These are phyloP conservation scores for Parietaria judaica DNA, from an alignment of 306 rosid species.

Conservation along the genomic window DNA sequence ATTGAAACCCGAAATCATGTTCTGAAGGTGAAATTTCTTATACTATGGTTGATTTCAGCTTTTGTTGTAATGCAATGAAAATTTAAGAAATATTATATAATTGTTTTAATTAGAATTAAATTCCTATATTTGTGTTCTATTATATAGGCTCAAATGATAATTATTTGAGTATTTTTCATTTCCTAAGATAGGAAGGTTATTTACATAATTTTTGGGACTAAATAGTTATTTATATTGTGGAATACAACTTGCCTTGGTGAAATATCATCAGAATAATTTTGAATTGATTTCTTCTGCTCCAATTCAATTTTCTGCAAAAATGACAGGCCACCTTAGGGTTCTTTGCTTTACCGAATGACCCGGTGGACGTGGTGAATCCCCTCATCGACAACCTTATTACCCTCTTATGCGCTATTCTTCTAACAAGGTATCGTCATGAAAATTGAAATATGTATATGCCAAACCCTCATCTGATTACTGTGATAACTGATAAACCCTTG, in stretches of 20 bases:
- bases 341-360: conserved; percentile 92
- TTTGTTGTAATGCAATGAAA: not conserved
- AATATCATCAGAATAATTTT: too few relatives aligned
- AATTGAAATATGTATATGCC: conserved; percentile 12
- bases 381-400: conserved; percentile 86
- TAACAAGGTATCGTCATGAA: conserved; percentile 53
- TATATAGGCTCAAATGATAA: too few relatives aligned
- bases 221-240: too few relatives aligned
- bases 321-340: conserved; percentile 96
- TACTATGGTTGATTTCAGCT: not conserved
- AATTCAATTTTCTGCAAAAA: conserved; percentile 23
- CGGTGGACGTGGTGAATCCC: conserved; percentile 64
- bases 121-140: too few relatives aligned
- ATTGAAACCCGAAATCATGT: conserved; percentile 88
- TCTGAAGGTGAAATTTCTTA: conserved; percentile 53
- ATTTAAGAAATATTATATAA: too few relatives aligned
- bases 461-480: too few relatives aligned
- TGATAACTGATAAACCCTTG: too few relatives aligned
- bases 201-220: too few relatives aligned
- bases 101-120: too few relatives aligned
- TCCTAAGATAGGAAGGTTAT: too few relatives aligned
- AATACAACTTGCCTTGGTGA: too few relatives aligned
- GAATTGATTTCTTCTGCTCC: not conserved
- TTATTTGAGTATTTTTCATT: too few relatives aligned
- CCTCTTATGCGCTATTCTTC: conserved; percentile 92